These are phyloP conservation scores for Neurospora sp. DNA, from an alignment of 495 filamentous ascomycete species.

Conservation along the genomic window DNA sequence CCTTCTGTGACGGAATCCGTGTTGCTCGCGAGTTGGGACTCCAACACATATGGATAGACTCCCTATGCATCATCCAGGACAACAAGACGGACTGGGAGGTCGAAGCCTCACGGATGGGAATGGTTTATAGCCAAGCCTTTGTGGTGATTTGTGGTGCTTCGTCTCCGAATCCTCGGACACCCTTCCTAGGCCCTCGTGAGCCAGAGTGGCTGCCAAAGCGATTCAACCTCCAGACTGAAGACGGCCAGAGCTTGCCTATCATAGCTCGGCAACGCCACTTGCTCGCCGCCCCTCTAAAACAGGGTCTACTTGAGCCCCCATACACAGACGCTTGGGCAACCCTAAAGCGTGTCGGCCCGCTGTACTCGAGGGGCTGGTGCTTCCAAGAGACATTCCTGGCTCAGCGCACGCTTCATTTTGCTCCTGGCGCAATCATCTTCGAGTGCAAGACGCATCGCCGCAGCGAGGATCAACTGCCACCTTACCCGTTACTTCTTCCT, in stretches of 20 bases:
- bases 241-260: background rate
- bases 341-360: background rate
- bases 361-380: background rate
- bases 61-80: slow-evolving; percentile 26
- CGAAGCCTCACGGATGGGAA: slow-evolving; percentile 12
- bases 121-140: slow-evolving; percentile 19
- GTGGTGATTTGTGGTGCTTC: slow-evolving; percentile 2
- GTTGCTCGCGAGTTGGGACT: slow-evolving; percentile 12
- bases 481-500: background rate
- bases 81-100: slow-evolving; percentile 13
- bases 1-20: slow-evolving; percentile 20
- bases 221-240: background rate
- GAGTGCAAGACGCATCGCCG: background rate
- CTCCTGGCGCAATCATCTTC: background rate
- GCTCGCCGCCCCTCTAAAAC: background rate
- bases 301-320: background rate
- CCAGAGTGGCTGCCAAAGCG: background rate
- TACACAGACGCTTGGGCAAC: background rate
- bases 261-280: background rate
- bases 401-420: background rate
- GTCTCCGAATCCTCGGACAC: background rate
- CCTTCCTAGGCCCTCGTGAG: background rate
- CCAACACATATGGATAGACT: slow-evolving; percentile 25
- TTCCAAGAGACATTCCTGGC: background rate
- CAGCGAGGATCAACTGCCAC: background rate